Evolutionary conservation across 768 basidiomycete genomes (phyloP).

Genomic region (Boletus speciosus): DNA sequence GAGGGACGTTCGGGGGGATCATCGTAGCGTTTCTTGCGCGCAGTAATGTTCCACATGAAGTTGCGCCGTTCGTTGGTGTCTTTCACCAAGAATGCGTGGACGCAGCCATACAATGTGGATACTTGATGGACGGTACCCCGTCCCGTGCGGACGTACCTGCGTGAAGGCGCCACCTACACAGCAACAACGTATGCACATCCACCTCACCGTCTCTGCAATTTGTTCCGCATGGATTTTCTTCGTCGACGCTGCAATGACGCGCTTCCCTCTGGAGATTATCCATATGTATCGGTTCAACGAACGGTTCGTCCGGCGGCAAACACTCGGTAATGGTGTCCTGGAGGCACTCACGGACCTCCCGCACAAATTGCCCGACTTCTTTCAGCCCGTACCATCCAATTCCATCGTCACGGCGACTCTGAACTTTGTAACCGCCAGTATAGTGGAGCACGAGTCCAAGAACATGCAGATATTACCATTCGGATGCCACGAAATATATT

Average conservation of each 20-base stretch:
- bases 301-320: constrained; percentile 23
- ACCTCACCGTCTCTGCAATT: constrained; percentile 27
- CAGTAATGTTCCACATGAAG: not conserved
- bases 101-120: not conserved
- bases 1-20: not conserved
- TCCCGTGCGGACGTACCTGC: constrained; percentile 1
- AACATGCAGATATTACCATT: constrained; percentile 18
- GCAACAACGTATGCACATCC: constrained; percentile 22
- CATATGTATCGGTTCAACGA: constrained; percentile 31
- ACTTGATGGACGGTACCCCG: not conserved
- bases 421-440: constrained; percentile 30
- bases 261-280: constrained; percentile 15
- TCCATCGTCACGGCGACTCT: constrained; percentile 34
- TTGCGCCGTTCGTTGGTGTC: not conserved
- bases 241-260: constrained; percentile 32
- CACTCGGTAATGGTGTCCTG: constrained; percentile 30
- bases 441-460: constrained; percentile 29
- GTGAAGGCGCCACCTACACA: not conserved
- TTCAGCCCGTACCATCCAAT: constrained; percentile 25
- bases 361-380: constrained; percentile 24
- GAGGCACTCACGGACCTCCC: constrained; percentile 30
- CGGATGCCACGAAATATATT: not conserved
- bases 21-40: not conserved
- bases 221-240: constrained; percentile 33
- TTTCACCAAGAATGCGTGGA: not conserved